Conservation (phyloP, 768 basidiomycete genomes). For the Russula virescens region DNA sequence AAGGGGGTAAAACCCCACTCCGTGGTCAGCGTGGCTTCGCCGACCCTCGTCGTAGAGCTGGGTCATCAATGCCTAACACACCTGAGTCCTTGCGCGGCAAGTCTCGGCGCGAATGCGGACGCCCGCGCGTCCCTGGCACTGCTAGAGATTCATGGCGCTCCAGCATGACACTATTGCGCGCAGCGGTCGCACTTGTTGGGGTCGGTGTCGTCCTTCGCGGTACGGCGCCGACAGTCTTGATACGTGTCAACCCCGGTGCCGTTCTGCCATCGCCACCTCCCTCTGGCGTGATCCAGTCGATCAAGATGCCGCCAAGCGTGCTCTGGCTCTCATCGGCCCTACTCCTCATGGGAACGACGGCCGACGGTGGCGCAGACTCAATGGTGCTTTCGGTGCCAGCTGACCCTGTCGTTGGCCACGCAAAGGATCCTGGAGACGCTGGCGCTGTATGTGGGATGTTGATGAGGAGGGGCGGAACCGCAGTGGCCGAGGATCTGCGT, state of each 20-base stretch:
- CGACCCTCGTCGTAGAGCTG: neutral
- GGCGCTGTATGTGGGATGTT: neutral
- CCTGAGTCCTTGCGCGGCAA: constrained; percentile 13
- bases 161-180: constrained; percentile 15
- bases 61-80: constrained; percentile 10
- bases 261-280: neutral
- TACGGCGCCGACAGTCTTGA: constrained; percentile 10
- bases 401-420: neutral
- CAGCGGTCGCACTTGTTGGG: neutral
- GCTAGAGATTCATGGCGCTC: neutral
- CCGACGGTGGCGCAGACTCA: neutral
- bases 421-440: neutral
- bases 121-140: neutral
- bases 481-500: neutral
- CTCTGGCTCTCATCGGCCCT: neutral
- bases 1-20: too few species aligned
- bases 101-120: neutral
- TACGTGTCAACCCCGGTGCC: neutral
- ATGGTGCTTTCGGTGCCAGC: neutral
- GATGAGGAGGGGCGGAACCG: neutral
- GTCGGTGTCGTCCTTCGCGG: constrained; percentile 10
- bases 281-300: constrained; percentile 21
- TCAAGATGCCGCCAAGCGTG: constrained; percentile 3
- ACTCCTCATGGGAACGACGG: neutral
- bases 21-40: neutral